Conservation (phyloP, 169 alveolate genomes). For the Babesia caballi region DNA sequence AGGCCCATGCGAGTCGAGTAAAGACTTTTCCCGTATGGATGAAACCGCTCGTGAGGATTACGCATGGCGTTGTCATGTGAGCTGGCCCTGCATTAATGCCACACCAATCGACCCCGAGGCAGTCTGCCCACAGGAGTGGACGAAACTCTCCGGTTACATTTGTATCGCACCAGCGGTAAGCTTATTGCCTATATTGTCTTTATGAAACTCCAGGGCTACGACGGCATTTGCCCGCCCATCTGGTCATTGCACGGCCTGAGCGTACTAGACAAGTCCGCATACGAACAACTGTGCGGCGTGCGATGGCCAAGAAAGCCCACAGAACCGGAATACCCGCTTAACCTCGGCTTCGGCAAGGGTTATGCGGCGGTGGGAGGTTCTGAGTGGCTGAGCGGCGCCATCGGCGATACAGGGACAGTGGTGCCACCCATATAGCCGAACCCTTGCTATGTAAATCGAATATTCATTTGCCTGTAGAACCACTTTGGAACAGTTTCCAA, state of each 20-base stretch:
- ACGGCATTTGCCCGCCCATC: constrained; percentile 74
- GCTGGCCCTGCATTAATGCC: constrained; percentile 73
- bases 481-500: no score
- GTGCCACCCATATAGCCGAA: no score
- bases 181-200: not conserved
- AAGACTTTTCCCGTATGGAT: constrained; percentile 25
- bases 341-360: not conserved
- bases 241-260: constrained; percentile 60
- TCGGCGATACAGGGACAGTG: constrained; percentile 44
- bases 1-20: constrained; percentile 41
- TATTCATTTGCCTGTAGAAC: no score
- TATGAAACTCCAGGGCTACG: constrained; percentile 42
- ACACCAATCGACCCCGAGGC: constrained; percentile 11
- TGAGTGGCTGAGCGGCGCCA: constrained; percentile 25
- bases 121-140: constrained; percentile 71
- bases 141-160: constrained; percentile 35
- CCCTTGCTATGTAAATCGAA: no score
- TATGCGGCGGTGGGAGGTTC: not conserved
- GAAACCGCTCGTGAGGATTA: constrained; percentile 28
- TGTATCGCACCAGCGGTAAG: constrained; percentile 75
- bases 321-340: not conserved
- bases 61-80: constrained; percentile 68
- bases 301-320: not conserved
- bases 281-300: constrained; percentile 61
- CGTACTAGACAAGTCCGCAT: constrained; percentile 36